Base-by-base conservation (phyloP, 2,329 filamentous ascomycete species). In the Colletotrichum caudatum region DNA sequence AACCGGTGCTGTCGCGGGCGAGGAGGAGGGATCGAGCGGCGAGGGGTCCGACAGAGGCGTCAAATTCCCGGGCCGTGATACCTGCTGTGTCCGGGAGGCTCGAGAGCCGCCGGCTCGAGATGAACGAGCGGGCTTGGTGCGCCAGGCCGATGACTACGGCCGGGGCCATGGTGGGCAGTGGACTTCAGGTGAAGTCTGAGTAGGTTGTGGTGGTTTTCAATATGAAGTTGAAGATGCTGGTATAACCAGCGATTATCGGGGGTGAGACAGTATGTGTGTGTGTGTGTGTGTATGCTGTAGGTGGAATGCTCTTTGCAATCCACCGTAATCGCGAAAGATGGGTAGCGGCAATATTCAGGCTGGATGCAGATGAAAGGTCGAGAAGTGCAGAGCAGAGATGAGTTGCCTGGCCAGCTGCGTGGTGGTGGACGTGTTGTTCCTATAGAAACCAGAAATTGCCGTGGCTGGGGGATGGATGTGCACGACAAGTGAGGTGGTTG, bases 11-110 rank as follows among this genome's bases (percentile, higher is more conserved):
- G n/a, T 78, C 62, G 50, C 85, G 84, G 33, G 79, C 79, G 11
- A 81, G 74, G 8, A 88, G 80, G n/a, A 85, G 71, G 6, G 81
- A 81, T 56, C 79, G 81, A 14, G 83, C 85, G 20, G 81, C 78
- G 5, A 88, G 77, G 5, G 84, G 84, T 1, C 84, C 84, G 20
- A 83, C 79, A 18, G 79, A 75, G 1, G 79, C 75, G 48, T 78
- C 74, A 58, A 79, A 68, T 44, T 75, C 71, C 73, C 79, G 72
- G 53, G 69, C 64, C 46, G 64, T 58, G 62, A 65, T 64, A 56
- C 71, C 66, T 39, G 74, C 51, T 46, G 76, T 61, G 29, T 68
- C 72, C 59, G 56, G 72, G 39, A 78, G 76, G 61, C 76, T 72
- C 35, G 78, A 74, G 70, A 82, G 74, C 41, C 46, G 60, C 68